These are phyloP conservation scores for Trichosanthes truncata DNA, from an alignment of 306 rosid species.

Conservation along the genomic window DNA sequence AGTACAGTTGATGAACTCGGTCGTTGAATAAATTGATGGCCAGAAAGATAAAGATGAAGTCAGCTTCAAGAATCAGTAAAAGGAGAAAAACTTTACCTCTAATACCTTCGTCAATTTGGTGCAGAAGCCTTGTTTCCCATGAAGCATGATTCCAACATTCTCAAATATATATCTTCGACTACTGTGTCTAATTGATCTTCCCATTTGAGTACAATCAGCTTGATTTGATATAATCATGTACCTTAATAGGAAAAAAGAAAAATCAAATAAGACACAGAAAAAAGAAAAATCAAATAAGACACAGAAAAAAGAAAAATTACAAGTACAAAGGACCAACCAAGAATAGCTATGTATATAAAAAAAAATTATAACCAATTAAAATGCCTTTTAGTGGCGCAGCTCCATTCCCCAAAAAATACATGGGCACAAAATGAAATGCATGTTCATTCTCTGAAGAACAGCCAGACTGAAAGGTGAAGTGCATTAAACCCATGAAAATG, in stretches of 20 bases:
- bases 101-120: constrained; percentile 46
- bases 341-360: neutral
- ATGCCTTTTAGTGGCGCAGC: neutral
- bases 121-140: constrained; percentile 72
- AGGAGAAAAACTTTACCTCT: constrained; percentile 32
- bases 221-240: constrained; percentile 54
- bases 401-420: neutral
- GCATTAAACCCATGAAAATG: neutral
- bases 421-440: neutral
- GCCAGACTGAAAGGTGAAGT: neutral
- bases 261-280: neutral
- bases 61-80: neutral
- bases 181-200: constrained; percentile 20
- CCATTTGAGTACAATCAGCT: constrained; percentile 26
- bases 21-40: neutral
- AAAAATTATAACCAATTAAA: neutral
- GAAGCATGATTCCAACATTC: constrained; percentile 67
- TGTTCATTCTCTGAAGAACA: neutral
- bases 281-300: neutral
- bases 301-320: neutral
- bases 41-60: neutral
- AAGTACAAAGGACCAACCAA: neutral
- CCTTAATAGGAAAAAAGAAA: constrained; percentile 22
- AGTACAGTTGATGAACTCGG: neutral
- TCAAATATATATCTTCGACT: constrained; percentile 40